Evolutionary conservation across 2,329 filamentous ascomycete genomes (phyloP).

Genomic region (Fusarium decemcellulare): DNA sequence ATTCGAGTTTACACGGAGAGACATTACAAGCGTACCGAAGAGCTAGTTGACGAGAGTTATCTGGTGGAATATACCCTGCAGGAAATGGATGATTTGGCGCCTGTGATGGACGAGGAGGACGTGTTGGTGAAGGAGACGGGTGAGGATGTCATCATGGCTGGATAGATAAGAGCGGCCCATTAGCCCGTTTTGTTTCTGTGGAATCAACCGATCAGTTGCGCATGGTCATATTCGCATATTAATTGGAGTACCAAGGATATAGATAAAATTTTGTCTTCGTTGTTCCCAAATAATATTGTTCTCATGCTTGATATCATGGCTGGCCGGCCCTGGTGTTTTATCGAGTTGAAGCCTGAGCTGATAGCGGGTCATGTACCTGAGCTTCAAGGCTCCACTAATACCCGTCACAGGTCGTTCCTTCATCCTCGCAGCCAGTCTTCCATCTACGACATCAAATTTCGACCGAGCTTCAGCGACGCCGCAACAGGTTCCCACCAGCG

Average conservation of each 20-base stretch:
- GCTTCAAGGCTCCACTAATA: conserved; percentile 38
- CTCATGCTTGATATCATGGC: not conserved
- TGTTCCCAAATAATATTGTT: not conserved
- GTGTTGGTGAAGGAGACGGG: conserved; percentile 50
- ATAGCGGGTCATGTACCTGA: conserved; percentile 28
- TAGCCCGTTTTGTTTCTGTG: conserved; percentile 9
- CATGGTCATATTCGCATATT: conserved; percentile 23
- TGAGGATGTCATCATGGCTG: conserved; percentile 61
- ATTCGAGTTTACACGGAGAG: conserved; percentile 92
- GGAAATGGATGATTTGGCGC: conserved; percentile 87
- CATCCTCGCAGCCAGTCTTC: conserved; percentile 25
- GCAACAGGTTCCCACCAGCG: not conserved
- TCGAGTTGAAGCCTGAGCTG: not conserved
- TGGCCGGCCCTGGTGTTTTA: not conserved
- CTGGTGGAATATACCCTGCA: conserved; percentile 92
- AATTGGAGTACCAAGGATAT: conserved; percentile 38
- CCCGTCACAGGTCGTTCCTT: conserved; percentile 16
- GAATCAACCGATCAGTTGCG: conserved; percentile 12
- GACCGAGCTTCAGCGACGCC: conserved; percentile 19
- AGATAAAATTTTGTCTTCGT: conserved; percentile 29
- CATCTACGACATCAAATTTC: conserved; percentile 32
- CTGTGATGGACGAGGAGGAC: conserved; percentile 55
- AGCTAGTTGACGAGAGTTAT: conserved; percentile 94
- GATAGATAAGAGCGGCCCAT: conserved; percentile 37
- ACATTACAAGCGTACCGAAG: conserved; percentile 91